Percentiles rank a stretch among this genome's conserved stretches.
Conservation (phyloP, 108 stramenopile species). For the Ochromonas danica region DNA sequence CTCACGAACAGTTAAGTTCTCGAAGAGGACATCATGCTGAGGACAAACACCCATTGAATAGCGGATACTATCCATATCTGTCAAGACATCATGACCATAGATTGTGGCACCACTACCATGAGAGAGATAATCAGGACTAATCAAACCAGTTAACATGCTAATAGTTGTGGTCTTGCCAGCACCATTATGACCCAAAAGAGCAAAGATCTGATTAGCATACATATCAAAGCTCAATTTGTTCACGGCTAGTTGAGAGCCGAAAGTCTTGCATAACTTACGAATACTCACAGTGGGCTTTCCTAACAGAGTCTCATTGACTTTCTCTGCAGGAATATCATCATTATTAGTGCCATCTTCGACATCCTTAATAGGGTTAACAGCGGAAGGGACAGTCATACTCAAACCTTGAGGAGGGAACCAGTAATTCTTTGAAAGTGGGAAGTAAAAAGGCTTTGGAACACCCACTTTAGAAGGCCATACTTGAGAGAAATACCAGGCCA, state of each 20-base stretch:
- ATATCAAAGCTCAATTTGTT: constrained; percentile 76
- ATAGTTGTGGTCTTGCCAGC: constrained; percentile 73
- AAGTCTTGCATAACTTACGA: not conserved
- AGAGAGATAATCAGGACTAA: constrained; percentile 15
- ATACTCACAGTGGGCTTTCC: not conserved
- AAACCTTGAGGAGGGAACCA: constrained; percentile 24
- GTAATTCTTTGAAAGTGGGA: constrained; percentile 28
- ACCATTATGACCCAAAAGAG: constrained; percentile 86
- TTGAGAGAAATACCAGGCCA: constrained; percentile 44
- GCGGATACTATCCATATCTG: constrained; percentile 57
- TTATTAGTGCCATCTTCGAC: not conserved
- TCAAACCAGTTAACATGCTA: constrained; percentile 63
- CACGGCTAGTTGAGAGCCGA: constrained; percentile 63
- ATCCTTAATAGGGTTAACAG: not conserved
- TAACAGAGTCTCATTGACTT: not conserved
- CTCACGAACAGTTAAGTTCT: constrained; percentile 59
- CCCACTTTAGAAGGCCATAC: constrained; percentile 42
- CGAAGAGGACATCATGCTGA: constrained; percentile 69
- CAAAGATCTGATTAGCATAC: constrained; percentile 84
- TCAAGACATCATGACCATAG: constrained; percentile 56
- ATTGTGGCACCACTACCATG: constrained; percentile 47
- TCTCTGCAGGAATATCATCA: not conserved
- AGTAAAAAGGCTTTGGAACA: constrained; percentile 40
- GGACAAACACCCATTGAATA: constrained; percentile 68
- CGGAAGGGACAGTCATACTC: not conserved